Base-by-base conservation (phyloP, 2,329 filamentous ascomycete genomes). In the Nectriaceae sp. region DNA sequence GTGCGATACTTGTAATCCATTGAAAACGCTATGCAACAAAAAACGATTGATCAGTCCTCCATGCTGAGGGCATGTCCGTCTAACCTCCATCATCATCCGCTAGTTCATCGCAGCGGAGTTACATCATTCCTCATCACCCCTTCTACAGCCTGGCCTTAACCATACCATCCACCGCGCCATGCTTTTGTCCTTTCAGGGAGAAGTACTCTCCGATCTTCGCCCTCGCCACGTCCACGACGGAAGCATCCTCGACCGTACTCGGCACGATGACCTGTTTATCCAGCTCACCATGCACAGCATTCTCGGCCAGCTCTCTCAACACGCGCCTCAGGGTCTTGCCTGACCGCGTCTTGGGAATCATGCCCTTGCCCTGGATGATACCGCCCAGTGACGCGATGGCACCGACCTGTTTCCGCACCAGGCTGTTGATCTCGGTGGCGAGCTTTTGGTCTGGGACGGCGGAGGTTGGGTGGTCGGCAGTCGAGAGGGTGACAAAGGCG, bases 301-400 rank as follows among this genome's bases (percentile, higher is more conserved):
- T 90, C 73, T 97, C 92, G 15, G 96, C 72, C 56, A 97, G 72
- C 71, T 96, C 89, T 24, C 89, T 78, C 66, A 97, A 71, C 24
- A 96, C 90, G 20, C 92, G 77, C 3, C 92, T 78, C 50, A 97
- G 70, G 4, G 90, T 96, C 79, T 97, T 97, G 21, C 93, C 93
- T n/a, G 87, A 90, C 21, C 92, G 74, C 15, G 93, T 97, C 75
- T 92, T 92, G 5, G 93, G 92, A 44, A 97, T 96, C 79, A 96
- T 92, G 15, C 86, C 86, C 56, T 84, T 84, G 33, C 89, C 89
- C 55, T 90, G 88, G 44, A 96, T 88, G 62, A 96, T 87, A 2
- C 92, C 92, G 8, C 90, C 90, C 0, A 97, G 77, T 2, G 83
- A 83, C 2, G 93, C 92, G 54, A 97, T 96, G 19, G 89, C 84